Percentiles rank a stretch among this genome's conserved stretches.
These are phyloP conservation scores for Dipodascus geniculatus DNA, from an alignment of 805 yeast species.

Conservation along the genomic window DNA sequence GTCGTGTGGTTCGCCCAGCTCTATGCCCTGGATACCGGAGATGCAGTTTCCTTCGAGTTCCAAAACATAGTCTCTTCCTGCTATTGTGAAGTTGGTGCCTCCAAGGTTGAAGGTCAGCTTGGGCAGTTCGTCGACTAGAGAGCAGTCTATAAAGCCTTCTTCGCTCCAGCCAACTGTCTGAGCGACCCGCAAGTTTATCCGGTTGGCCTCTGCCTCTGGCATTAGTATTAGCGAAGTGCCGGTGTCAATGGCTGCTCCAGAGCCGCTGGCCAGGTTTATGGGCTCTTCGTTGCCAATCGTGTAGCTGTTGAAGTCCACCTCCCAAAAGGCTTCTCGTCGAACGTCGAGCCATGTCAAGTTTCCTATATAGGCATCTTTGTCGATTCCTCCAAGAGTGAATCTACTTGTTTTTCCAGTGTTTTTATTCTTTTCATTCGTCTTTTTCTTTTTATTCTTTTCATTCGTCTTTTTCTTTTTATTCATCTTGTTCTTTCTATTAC, in stretches of 20 bases:
- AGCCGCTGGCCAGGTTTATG: slow-evolving; percentile 13
- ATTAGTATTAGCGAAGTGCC: slow-evolving; percentile 90
- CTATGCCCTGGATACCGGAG: background rate
- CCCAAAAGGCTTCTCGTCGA: slow-evolving; percentile 98
- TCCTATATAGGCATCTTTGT: slow-evolving; percentile 59
- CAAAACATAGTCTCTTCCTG: background rate
- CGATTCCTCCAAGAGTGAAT: slow-evolving; percentile 89
- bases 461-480: too few species aligned
- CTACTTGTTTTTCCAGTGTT: slow-evolving; percentile 64
- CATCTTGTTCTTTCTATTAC: too few species aligned
- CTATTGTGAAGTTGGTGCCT: slow-evolving; percentile 12
- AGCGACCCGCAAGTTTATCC: slow-evolving; percentile 52
- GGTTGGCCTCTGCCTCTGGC: slow-evolving; percentile 88
- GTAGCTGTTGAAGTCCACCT: slow-evolving; percentile 78
- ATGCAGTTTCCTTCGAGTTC: background rate
- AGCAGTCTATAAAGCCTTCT: slow-evolving; percentile 86
- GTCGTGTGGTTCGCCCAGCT: background rate
- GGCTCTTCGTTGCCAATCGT: slow-evolving; percentile 55
- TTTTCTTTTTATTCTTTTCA: too few species aligned
- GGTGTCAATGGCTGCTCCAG: slow-evolving; percentile 95
- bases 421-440: too few species aligned
- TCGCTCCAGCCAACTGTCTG: slow-evolving; percentile 62
- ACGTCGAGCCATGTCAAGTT: slow-evolving; percentile 88
- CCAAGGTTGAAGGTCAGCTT: slow-evolving; percentile 76
- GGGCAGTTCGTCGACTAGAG: slow-evolving; percentile 65